These are phyloP conservation scores for Triticum urartu DNA, from an alignment of 176 grass and related monocot genomes.

Conservation along the genomic window DNA sequence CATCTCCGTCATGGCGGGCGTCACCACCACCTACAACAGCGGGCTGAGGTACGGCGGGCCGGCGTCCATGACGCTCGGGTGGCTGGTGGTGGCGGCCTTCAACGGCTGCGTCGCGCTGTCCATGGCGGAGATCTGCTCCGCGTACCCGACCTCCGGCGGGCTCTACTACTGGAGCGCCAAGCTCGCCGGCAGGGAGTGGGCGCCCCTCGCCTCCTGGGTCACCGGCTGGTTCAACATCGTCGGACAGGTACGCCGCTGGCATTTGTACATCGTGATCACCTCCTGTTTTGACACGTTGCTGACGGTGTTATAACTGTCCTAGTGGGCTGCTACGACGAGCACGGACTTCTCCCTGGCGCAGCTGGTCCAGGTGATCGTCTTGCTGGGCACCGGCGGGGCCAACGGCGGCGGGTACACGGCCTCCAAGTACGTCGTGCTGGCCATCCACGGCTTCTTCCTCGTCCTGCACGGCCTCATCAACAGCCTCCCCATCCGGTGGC, in stretches of 20 bases:
- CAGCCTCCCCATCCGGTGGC: slow-evolving; percentile 58
- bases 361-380: slow-evolving; percentile 67
- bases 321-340: slow-evolving; percentile 70
- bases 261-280: background rate
- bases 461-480: slow-evolving; percentile 68
- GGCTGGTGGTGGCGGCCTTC: slow-evolving; percentile 49
- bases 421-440: slow-evolving; percentile 67
- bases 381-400: slow-evolving; percentile 63
- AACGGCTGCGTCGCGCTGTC: slow-evolving; percentile 54
- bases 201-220: slow-evolving; percentile 65
- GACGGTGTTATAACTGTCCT: background rate
- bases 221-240: slow-evolving; percentile 79
- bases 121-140: slow-evolving; percentile 88
- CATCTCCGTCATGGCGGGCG: slow-evolving; percentile 57
- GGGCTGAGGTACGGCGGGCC: slow-evolving; percentile 62
- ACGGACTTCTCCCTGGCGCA: slow-evolving; percentile 70
- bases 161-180: slow-evolving; percentile 92
- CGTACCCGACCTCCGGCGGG: slow-evolving; percentile 74
- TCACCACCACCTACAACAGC: slow-evolving; percentile 56
- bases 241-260: slow-evolving; percentile 30
- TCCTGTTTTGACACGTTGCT: background rate
- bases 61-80: slow-evolving; percentile 57
- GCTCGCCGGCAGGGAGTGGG: slow-evolving; percentile 72
- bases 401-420: slow-evolving; percentile 69
- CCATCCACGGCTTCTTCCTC: slow-evolving; percentile 48